A percentile compares a stretch with the other conserved stretches of the same genome.
phyloP scores from a whole-genome alignment of 2,329 filamentous ascomycete genomes.

The Trichoderma sp. region DNA sequence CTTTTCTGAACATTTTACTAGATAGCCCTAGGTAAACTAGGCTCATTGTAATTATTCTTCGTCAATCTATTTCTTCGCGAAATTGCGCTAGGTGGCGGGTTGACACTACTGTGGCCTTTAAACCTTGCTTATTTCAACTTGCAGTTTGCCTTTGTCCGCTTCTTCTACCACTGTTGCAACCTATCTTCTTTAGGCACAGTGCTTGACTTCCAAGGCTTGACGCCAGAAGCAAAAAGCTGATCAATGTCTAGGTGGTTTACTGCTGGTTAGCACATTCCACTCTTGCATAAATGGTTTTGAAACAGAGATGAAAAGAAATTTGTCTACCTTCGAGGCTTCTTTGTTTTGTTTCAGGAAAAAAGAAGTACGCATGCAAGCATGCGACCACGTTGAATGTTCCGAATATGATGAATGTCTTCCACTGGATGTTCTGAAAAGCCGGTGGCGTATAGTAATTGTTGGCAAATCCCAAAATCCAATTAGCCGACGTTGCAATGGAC shows the following conservation, averaged over 20 bases:
- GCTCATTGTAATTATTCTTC: not conserved
- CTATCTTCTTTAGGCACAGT: slow-evolving; percentile 3
- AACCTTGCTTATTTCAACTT: not conserved
- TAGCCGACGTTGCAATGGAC: slow-evolving; percentile 6
- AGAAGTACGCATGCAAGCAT: not conserved
- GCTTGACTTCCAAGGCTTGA: slow-evolving; percentile 14
- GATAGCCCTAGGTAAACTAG: not conserved
- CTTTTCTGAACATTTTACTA: not conserved
- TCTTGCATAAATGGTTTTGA: not conserved
- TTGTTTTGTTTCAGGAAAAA: slow-evolving; percentile 3
- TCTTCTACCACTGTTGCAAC: slow-evolving; percentile 6
- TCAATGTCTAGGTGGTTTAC: not conserved
- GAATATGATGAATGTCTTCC: not conserved
- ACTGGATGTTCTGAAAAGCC: not conserved
- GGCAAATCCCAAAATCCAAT: slow-evolving; percentile 39
- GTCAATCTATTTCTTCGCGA: not conserved
- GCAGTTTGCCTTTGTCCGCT: slow-evolving; percentile 9
- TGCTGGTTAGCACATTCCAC: not conserved
- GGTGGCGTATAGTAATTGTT: not conserved
- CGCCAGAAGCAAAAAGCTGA: not conserved
- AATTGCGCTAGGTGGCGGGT: no score
- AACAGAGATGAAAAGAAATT: no score
- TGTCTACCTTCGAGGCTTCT: slow-evolving; percentile 3
- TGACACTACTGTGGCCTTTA: no score
- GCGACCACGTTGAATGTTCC: not conserved